These are phyloP conservation scores for Mercurialis annua DNA, from an alignment of 345 rosid species.

Conservation along the genomic window DNA sequence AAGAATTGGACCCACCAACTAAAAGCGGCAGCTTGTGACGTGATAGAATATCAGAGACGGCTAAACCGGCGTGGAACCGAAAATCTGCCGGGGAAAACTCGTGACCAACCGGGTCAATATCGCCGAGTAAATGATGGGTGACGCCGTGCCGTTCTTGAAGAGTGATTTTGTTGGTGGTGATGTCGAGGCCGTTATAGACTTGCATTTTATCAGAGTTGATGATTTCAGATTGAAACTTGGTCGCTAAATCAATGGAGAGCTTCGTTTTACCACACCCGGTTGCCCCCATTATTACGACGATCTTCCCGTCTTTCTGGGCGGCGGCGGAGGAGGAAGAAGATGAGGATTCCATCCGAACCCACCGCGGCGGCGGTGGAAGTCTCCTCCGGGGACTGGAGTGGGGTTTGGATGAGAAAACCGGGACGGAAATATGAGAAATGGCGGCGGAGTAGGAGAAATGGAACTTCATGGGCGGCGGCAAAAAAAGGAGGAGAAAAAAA, in stretches of 20 bases:
- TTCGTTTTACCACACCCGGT: slow-evolving; percentile 82
- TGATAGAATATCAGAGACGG: slow-evolving; percentile 39
- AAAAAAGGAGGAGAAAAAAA: background rate
- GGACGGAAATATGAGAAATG: background rate
- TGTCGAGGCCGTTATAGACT: slow-evolving; percentile 67
- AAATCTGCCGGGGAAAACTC: slow-evolving; percentile 54
- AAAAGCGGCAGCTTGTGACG: slow-evolving; percentile 54
- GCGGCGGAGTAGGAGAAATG: background rate
- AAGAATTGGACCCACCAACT: slow-evolving; percentile 92
- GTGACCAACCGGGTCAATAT: slow-evolving; percentile 32
- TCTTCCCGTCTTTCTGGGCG: slow-evolving; percentile 48
- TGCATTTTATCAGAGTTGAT: slow-evolving; percentile 93
- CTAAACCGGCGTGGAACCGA: slow-evolving; percentile 46
- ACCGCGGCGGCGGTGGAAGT: background rate
- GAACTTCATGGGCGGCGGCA: slow-evolving; percentile 18
- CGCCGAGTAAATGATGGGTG: slow-evolving; percentile 79
- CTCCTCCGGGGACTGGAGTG: background rate
- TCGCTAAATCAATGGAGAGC: slow-evolving; percentile 77
- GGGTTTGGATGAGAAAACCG: background rate
- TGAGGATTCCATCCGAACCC: slow-evolving; percentile 20
- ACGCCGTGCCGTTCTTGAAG: slow-evolving; percentile 51
- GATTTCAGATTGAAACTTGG: slow-evolving; percentile 49
- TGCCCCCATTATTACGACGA: slow-evolving; percentile 79
- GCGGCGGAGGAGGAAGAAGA: background rate
- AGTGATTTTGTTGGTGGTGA: slow-evolving; percentile 81